Evolutionary conservation across 164 flowering plant species (phyloP), one percentile per base, ranked within the genome.

Genomic region (Malania oleifera): DNA sequence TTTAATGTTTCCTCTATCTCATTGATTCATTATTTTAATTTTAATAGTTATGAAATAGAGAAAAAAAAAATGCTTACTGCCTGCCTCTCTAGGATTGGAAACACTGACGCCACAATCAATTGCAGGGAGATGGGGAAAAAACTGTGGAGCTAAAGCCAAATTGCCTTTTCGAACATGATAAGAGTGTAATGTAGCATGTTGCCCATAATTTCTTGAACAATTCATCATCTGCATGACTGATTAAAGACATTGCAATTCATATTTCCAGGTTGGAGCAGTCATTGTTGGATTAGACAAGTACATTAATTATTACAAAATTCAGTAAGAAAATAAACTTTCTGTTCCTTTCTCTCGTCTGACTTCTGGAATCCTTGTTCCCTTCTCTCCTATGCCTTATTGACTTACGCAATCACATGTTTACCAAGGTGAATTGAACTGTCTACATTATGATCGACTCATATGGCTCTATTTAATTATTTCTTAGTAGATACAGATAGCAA

Each of bases 251-350:
- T 47, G 47, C 34, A 41, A 34, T 53, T 64, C 48, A 41, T 56
- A 11, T 53, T 59, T 11, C 37, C 82, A 93, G 98, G 98, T 93
- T 63, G 98, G 98, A 76, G 98, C 97, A 45, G 98, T 93, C 57
- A 83, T 93, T 54, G 98, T 93, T 70, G 98, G 98, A 57, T 53
- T 93, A 52, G 98, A 93, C 70, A 85, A 65, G 43, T 63, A 76
- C 63, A 81, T 93, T 53, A 93, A 90, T 63, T 88, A 84, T 66
- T 90, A 86, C 83, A 93, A 93, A 75, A 92, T 93, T 61, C 97
- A 87, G 98, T 93, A 74, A 82, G 96, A 52, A 20, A 57, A 39
- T 2, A 3, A 27, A 24, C 7, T 29, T 24, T 19, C 22, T 4
- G 1, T n/a, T n/a, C n/a, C n/a, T n/a, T n/a, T n/a, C n/a, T n/a